phyloP scores from a whole-genome alignment of 192 early-diverging fungal species.

The Umbelopsis isabellina region DNA sequence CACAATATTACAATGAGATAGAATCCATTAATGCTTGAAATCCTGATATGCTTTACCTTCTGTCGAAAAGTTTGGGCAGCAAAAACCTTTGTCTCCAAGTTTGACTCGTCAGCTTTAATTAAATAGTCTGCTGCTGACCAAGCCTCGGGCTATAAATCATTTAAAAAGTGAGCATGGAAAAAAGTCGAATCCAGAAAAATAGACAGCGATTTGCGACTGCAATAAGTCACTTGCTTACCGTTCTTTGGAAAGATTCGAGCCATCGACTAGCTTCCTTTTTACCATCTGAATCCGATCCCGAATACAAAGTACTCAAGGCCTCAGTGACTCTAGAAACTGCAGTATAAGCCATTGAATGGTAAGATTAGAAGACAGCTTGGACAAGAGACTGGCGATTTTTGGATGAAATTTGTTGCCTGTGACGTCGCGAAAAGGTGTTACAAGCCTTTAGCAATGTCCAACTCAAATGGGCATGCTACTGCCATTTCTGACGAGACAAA shows the following conservation, averaged over 20 bases:
- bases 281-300: conserved; percentile 33
- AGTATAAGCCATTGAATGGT: conserved; percentile 28
- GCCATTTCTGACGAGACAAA: conserved; percentile 1
- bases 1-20: neutral
- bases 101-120: conserved; percentile 57
- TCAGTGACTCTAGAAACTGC: conserved; percentile 40
- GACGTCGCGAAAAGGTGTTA: neutral
- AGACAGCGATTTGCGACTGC: neutral
- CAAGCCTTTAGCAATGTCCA: conserved; percentile 20
- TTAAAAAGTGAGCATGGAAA: neutral
- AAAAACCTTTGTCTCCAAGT: conserved; percentile 74
- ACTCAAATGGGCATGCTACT: conserved; percentile 20
- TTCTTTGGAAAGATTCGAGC: conserved; percentile 88
- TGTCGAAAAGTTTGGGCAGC: conserved; percentile 92
- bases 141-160: conserved; percentile 65
- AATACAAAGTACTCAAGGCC: conserved; percentile 54
- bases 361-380: neutral
- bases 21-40: neutral
- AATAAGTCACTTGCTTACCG: conserved; percentile 52
- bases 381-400: neutral
- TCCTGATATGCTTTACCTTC: conserved; percentile 60
- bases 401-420: neutral
- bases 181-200: neutral
- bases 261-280: conserved; percentile 72
- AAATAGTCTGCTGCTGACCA: conserved; percentile 84